Percentiles rank a stretch among this genome's conserved stretches.
Evolutionary conservation across 129 eudicot genomes (phyloP).

Genomic region (Cynara cardunculus): DNA sequence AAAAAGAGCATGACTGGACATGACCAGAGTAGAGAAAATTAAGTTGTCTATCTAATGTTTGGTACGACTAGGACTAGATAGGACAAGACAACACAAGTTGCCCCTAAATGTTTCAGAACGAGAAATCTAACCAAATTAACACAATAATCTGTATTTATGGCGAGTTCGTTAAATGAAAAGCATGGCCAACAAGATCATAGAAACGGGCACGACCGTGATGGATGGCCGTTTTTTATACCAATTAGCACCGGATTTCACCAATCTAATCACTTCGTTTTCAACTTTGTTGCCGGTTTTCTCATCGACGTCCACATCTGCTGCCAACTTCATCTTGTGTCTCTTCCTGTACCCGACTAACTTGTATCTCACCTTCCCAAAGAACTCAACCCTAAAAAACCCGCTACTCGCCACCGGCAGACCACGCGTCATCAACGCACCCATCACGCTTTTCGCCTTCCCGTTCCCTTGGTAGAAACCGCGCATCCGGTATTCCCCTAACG

Average conservation of each 20-base stretch:
- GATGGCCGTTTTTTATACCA: background rate
- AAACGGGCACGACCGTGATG: background rate
- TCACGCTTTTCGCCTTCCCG: background rate
- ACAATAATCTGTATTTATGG: background rate
- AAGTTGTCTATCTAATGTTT: no score
- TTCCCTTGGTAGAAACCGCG: background rate
- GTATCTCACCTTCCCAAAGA: background rate
- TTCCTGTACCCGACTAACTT: background rate
- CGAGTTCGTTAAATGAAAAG: background rate
- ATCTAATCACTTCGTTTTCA: constrained; percentile 18
- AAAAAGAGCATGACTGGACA: no score
- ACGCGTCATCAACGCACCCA: background rate
- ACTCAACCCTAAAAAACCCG: background rate
- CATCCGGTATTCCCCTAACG: background rate
- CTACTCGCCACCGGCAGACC: background rate
- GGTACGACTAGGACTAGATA: no score
- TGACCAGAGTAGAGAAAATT: no score
- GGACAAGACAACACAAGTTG: no score
- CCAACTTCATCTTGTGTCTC: background rate
- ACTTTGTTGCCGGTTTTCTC: constrained; percentile 13
- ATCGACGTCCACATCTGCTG: background rate
- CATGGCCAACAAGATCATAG: constrained; percentile 2
- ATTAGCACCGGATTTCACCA: constrained; percentile 20
- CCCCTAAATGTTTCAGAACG: no score
- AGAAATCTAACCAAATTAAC: background rate